Evolutionary conservation across 2,329 filamentous ascomycete genomes (phyloP).

Genomic region (Colletotrichum orbiculare): DNA sequence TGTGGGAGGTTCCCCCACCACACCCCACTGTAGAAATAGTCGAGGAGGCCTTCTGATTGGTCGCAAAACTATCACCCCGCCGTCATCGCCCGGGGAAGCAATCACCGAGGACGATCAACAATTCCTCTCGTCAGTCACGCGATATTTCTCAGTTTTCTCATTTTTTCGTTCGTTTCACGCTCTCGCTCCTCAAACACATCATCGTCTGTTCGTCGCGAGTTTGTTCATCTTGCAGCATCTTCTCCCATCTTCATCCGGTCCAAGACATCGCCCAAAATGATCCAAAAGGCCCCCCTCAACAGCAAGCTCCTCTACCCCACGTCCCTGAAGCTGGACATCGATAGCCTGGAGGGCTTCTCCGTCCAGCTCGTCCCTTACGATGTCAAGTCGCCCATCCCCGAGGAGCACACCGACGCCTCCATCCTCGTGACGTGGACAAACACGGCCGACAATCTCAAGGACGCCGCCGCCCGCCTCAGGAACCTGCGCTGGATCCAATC

Average conservation of each 20-base stretch:
- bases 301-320: constrained; percentile 77
- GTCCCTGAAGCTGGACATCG: constrained; percentile 66
- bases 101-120: too few relatives aligned
- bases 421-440: constrained; percentile 73
- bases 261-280: too few relatives aligned
- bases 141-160: too few relatives aligned
- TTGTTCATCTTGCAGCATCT: neutral
- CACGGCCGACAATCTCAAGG: constrained; percentile 65
- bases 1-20: too few relatives aligned
- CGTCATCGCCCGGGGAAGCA: too few relatives aligned
- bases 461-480: constrained; percentile 65
- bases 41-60: too few relatives aligned
- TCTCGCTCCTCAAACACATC: too few relatives aligned
- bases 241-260: neutral
- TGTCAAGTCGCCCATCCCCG: constrained; percentile 65
- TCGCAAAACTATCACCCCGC: too few relatives aligned
- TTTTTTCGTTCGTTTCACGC: too few relatives aligned
- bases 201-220: too few relatives aligned
- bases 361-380: constrained; percentile 70
- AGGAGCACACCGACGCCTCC: constrained; percentile 68
- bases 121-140: too few relatives aligned
- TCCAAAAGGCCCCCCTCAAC: constrained; percentile 34
- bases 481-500: constrained; percentile 74
- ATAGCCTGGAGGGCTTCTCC: constrained; percentile 67
- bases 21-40: too few relatives aligned